Evolutionary conservation across 495 filamentous ascomycete genomes (phyloP).

Genomic region (Penicillium nucicola): DNA sequence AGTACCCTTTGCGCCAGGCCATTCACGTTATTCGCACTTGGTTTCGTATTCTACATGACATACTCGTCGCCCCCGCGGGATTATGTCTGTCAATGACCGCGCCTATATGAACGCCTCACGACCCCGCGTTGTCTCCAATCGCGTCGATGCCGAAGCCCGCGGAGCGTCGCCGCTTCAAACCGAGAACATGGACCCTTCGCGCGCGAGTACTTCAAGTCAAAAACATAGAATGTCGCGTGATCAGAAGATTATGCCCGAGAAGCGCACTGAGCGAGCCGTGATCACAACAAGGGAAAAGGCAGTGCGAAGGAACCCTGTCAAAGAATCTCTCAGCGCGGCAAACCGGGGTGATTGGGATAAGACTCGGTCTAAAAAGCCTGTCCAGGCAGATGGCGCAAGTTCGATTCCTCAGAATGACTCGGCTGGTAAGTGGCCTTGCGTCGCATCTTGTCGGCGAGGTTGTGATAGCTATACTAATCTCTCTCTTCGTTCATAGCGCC

Average conservation of each 20-base stretch:
- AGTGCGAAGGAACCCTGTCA: conserved; percentile 62
- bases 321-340: conserved; percentile 46
- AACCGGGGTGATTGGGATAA: conserved; percentile 45
- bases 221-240: conserved; percentile 35
- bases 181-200: conserved; percentile 34
- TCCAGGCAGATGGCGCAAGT: conserved; percentile 38
- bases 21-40: not conserved
- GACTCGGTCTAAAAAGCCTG: conserved; percentile 35
- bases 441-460: not conserved
- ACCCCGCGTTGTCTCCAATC: conserved; percentile 46
- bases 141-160: conserved; percentile 41
- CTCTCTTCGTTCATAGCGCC: conserved; percentile 35
- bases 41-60: conserved; percentile 21
- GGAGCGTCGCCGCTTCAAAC: conserved; percentile 31
- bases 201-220: conserved; percentile 34
- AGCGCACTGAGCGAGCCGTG: conserved; percentile 42
- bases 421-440: conserved; percentile 26
- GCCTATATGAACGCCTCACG: conserved; percentile 43
- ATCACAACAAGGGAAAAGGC: conserved; percentile 65
- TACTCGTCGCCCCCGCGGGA: conserved; percentile 23
- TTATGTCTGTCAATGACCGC: conserved; percentile 47
- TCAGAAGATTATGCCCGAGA: conserved; percentile 30
- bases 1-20: not conserved
- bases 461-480: conserved; percentile 17
- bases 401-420: conserved; percentile 37